These are phyloP conservation scores for Phytophthora constricta DNA, from an alignment of 352 stramenopile genomes.

Conservation along the genomic window DNA sequence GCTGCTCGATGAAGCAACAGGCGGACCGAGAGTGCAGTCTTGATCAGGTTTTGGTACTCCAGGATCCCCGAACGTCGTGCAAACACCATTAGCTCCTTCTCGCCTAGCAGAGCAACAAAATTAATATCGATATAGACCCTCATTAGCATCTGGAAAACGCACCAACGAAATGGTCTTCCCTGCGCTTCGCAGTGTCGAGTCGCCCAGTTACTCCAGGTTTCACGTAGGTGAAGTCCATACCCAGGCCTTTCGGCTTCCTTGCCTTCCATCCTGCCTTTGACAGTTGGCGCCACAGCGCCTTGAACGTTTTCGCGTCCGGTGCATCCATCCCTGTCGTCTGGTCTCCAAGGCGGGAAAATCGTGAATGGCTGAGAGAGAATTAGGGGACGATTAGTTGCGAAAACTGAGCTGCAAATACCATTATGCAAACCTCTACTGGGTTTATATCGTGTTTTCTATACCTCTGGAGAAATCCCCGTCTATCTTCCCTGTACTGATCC, in stretches of 20 bases:
- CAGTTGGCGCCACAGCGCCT: not conserved
- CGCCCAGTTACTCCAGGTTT: slow-evolving; percentile 4
- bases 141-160: not conserved
- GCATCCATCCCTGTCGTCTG: not conserved
- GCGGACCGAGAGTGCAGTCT: no score
- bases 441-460: not conserved
- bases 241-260: not conserved
- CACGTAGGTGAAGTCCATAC: slow-evolving; percentile 8
- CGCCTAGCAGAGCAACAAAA: not conserved
- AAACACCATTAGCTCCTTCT: not conserved
- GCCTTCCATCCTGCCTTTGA: not conserved
- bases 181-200: not conserved
- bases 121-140: no score
- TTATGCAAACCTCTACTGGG: not conserved
- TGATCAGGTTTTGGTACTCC: no score
- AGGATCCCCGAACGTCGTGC: no score
- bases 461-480: not conserved
- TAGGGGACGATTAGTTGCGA: not conserved
- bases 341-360: not conserved
- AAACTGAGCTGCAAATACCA: not conserved
- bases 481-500: not conserved
- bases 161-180: slow-evolving; percentile 6
- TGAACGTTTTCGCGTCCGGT: not conserved
- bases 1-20: no score
- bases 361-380: no score